These are phyloP conservation scores for Colletotrichum sp. DNA, from an alignment of 2,329 filamentous ascomycete species.

Conservation along the genomic window DNA sequence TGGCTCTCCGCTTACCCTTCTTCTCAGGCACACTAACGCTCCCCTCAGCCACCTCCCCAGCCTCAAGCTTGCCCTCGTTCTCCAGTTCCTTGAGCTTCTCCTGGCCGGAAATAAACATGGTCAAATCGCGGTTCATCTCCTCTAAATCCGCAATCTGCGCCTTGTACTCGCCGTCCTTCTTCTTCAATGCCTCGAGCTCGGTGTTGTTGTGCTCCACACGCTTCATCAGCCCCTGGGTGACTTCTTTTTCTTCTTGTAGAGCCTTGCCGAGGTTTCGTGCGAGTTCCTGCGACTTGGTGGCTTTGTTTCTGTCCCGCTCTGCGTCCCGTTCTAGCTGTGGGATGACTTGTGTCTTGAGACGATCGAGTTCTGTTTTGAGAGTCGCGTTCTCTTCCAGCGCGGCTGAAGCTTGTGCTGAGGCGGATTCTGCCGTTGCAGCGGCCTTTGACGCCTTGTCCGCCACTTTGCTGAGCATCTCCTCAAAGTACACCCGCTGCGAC, in stretches of 20 bases:
- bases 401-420: constrained; percentile 51
- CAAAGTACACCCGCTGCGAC: constrained; percentile 90
- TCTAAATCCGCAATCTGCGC: constrained; percentile 73
- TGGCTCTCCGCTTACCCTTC: constrained; percentile 59
- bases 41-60: constrained; percentile 77
- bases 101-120: constrained; percentile 84
- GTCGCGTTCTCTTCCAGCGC: constrained; percentile 49
- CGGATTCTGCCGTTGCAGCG: constrained; percentile 67
- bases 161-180: constrained; percentile 61
- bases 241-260: constrained; percentile 84
- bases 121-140: constrained; percentile 86
- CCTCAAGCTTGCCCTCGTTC: constrained; percentile 59
- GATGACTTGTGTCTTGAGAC: constrained; percentile 60
- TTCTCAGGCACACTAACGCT: constrained; percentile 69
- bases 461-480: constrained; percentile 87
- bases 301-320: constrained; percentile 69
- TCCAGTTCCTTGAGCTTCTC: constrained; percentile 78
- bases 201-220: constrained; percentile 77
- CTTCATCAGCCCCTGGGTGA: constrained; percentile 80
- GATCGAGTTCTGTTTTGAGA: constrained; percentile 47
- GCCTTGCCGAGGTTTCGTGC: constrained; percentile 77
- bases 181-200: constrained; percentile 62
- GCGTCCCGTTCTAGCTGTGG: constrained; percentile 75
- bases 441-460: constrained; percentile 87
- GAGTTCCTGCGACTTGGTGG: constrained; percentile 74